phyloP scores from a whole-genome alignment of 2,329 filamentous ascomycete species.

The Colletotrichum trifolii region DNA sequence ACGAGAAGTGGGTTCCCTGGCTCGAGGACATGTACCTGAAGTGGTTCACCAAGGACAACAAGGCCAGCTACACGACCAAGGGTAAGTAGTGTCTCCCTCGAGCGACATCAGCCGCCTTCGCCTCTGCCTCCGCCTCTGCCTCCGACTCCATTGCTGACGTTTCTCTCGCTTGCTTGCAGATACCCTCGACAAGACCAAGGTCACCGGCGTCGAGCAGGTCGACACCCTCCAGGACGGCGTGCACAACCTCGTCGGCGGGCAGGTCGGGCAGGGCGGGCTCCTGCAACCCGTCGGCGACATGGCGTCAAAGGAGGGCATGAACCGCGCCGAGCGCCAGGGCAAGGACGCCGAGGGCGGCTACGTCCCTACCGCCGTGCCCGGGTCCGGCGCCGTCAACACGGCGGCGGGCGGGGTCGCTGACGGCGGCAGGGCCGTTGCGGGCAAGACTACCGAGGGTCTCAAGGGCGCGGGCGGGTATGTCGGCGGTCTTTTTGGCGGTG shows the following conservation, averaged over 20 bases:
- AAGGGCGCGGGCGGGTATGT: constrained; percentile 46
- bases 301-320: constrained; percentile 72
- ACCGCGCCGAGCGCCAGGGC: constrained; percentile 71
- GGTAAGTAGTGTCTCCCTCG: constrained; percentile 55
- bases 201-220: constrained; percentile 74
- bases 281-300: constrained; percentile 72
- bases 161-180: constrained; percentile 55
- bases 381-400: constrained; percentile 42
- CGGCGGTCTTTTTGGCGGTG: constrained; percentile 47
- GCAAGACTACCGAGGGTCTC: constrained; percentile 41
- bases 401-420: constrained; percentile 43
- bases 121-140: not conserved
- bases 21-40: constrained; percentile 78
- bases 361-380: constrained; percentile 45
- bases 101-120: not conserved
- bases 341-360: constrained; percentile 70
- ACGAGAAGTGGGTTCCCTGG: constrained; percentile 82
- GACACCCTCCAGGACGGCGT: constrained; percentile 76
- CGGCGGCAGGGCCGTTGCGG: constrained; percentile 46
- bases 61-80: constrained; percentile 77
- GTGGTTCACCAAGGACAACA: constrained; percentile 82
- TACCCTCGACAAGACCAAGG: constrained; percentile 74
- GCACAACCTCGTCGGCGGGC: constrained; percentile 69
- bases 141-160: not conserved
- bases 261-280: constrained; percentile 76